Conservation (phyloP, 2,329 filamentous ascomycete genomes). For the Malbranchea zuffiana region DNA sequence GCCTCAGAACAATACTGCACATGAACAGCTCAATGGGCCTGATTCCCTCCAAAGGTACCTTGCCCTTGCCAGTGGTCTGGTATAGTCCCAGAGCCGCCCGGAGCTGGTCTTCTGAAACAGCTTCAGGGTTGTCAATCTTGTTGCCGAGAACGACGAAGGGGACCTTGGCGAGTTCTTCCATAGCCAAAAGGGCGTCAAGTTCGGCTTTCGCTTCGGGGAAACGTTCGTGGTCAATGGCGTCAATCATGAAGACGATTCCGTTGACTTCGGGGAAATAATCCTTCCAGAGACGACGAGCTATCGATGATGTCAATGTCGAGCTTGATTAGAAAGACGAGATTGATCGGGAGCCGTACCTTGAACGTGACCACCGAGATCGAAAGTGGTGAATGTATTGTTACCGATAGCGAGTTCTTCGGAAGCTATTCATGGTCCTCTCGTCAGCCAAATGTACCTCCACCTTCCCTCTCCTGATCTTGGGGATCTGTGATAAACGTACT, state of each 20-base stretch:
- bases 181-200: conserved; percentile 84
- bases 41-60: conserved; percentile 83
- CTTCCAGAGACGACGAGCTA: conserved; percentile 86
- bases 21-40: conserved; percentile 95
- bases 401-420: conserved; percentile 88
- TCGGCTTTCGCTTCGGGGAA: conserved; percentile 92
- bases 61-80: conserved; percentile 93
- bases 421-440: conserved; percentile 40
- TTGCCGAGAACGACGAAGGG: conserved; percentile 95
- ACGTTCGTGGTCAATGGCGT: conserved; percentile 93
- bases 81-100: conserved; percentile 85
- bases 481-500: no score
- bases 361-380: conserved; percentile 86
- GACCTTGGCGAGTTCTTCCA: conserved; percentile 94
- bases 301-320: neutral
- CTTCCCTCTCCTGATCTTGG: no score
- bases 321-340: conserved; percentile 12
- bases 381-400: conserved; percentile 89
- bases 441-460: neutral
- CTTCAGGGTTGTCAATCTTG: conserved; percentile 98
- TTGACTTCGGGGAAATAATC: conserved; percentile 95
- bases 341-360: conserved; percentile 50
- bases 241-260: conserved; percentile 94
- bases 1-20: conserved; percentile 97
- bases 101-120: conserved; percentile 90